Evolutionary conservation across 352 stramenopile genomes (phyloP), one percentile per base, ranked within the genome.

Genomic region (Globisporangium sylvaticum): DNA sequence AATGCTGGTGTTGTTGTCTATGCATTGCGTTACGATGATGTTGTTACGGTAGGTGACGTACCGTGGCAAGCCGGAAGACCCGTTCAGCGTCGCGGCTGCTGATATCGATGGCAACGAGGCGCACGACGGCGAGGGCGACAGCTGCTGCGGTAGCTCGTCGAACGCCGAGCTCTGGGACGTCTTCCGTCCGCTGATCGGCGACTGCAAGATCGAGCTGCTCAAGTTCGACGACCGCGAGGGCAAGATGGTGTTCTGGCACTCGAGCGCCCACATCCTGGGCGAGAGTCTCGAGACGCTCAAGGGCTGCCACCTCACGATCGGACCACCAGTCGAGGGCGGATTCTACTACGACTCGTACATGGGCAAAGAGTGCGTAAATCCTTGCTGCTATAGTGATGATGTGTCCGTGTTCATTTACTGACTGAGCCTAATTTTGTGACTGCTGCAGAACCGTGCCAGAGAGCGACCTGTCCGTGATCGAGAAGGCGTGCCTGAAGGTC

Each of bases 331-430:
- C 29, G 90, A 98, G 48, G 92, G 95, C 59, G 97, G 97, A 22
- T 99, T 99, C 73, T 99, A 99, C 79, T 99, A 99, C 75, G 97
- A 99, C 89, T 97, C 92, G 68, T 99, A 99, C 85, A 99, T 99
- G 94, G 98, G 98, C 64, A 78, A 83, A 29, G 70, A 91, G 70
- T 73, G 58, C 29, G 61, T 65, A 1, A n/a, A 32, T n/a, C 31
- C 39, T 22, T 6, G 12, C 37, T 44, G 31, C 34, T 44, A 5
- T 48, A 48, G n/a, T 20, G 39, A n/a, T 9, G 6, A 15, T 20
- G 18, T 48, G 18, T 48, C 39, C 15, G 15, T 53, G 6, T 37
- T 56, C 8, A 39, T 42, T 12, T 63, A 20, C 15, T 46, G n/a
- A 57, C n/a, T 39, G 4, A 14, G 46, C 6, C 39, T 58, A 24